phyloP scores from a whole-genome alignment of 116 monocot genomes.

The Phalaenopsis hybrid region DNA sequence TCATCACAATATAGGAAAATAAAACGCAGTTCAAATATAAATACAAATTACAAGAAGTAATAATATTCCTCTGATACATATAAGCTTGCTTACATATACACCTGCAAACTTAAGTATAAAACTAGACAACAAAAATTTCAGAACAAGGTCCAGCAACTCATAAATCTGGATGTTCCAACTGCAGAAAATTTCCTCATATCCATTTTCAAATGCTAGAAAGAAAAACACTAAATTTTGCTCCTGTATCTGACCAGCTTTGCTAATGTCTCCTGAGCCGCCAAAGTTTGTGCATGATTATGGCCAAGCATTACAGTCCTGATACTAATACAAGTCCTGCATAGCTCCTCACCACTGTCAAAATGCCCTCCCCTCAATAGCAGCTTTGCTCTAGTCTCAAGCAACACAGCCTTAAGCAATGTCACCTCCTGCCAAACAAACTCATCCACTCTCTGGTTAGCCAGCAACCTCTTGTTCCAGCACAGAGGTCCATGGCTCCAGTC shows the following conservation, averaged over 20 bases:
- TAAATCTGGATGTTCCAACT: no score
- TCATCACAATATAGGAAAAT: no score
- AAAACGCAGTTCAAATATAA: no score
- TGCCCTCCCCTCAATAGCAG: constrained; percentile 70
- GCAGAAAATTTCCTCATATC: no score
- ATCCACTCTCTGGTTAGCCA: constrained; percentile 32
- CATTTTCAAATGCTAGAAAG: background rate
- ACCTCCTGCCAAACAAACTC: constrained; percentile 85
- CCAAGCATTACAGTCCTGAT: constrained; percentile 94
- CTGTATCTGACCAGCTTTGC: constrained; percentile 71
- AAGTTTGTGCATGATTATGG: constrained; percentile 62
- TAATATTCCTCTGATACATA: no score
- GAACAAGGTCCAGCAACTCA: no score
- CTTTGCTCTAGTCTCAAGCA: constrained; percentile 84
- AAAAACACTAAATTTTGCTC: constrained; percentile 54
- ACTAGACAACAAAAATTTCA: no score
- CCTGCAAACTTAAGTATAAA: no score
- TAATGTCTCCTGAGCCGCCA: constrained; percentile 85
- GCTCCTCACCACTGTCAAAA: constrained; percentile 78
- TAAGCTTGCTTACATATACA: no score
- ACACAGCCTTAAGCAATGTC: constrained; percentile 67
- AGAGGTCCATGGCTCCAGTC: constrained; percentile 36
- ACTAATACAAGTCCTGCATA: constrained; percentile 87
- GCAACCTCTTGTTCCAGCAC: constrained; percentile 58
- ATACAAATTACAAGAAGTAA: no score